Conservation (phyloP, 1,284 basidiomycete genomes). For the Peniophora sp. region DNA sequence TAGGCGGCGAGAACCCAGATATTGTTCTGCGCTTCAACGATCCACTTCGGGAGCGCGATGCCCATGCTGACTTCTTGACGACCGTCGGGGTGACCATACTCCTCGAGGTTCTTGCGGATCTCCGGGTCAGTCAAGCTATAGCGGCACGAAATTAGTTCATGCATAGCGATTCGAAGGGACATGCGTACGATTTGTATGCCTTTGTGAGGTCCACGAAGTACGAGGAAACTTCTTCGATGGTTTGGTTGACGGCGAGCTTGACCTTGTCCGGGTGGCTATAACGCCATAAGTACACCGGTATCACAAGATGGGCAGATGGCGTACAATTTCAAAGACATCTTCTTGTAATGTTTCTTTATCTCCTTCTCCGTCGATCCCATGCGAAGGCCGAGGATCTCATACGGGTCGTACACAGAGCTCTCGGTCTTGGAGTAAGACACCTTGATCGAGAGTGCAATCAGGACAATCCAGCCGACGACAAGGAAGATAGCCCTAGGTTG, state of each 20-base stretch:
- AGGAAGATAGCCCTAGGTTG: slow-evolving; percentile 47
- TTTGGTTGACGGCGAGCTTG: slow-evolving; percentile 76
- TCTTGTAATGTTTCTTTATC: slow-evolving; percentile 95
- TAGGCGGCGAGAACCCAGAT: slow-evolving; percentile 88
- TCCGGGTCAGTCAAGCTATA: slow-evolving; percentile 85
- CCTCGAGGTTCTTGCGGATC: slow-evolving; percentile 86
- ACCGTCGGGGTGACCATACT: slow-evolving; percentile 95
- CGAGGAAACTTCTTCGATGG: slow-evolving; percentile 82
- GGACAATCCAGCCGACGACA: slow-evolving; percentile 67
- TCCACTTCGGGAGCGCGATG: slow-evolving; percentile 93
- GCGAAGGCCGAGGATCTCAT: slow-evolving; percentile 84
- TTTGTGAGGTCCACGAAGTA: slow-evolving; percentile 95
- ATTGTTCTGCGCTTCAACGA: slow-evolving; percentile 89
- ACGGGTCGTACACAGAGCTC: slow-evolving; percentile 86
- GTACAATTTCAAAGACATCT: slow-evolving; percentile 84
- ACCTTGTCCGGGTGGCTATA: slow-evolving; percentile 96
- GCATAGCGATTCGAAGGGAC: background rate
- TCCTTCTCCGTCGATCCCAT: slow-evolving; percentile 79
- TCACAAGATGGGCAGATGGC: slow-evolving; percentile 21
- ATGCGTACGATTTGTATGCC: slow-evolving; percentile 87
- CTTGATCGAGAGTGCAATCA: slow-evolving; percentile 64
- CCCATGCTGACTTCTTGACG: slow-evolving; percentile 93
- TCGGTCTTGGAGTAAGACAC: slow-evolving; percentile 55
- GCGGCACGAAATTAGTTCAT: no score
- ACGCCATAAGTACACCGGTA: slow-evolving; percentile 6